phyloP scores from a whole-genome alignment of 495 filamentous ascomycete genomes.

The Parathielavia appendiculata region DNA sequence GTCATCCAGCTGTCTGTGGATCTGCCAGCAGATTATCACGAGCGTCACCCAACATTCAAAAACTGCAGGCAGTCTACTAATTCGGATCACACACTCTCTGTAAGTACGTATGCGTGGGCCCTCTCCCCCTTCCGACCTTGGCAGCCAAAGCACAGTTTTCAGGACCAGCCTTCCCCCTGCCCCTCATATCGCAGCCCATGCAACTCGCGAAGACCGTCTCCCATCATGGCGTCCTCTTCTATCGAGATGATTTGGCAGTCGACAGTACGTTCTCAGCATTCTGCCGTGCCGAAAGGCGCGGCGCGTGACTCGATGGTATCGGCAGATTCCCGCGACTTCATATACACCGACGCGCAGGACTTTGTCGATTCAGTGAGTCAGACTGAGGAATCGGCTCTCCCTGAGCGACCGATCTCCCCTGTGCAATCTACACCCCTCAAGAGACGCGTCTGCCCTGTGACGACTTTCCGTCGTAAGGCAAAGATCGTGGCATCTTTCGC shows the following conservation, averaged over 20 bases:
- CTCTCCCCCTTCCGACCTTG: neutral
- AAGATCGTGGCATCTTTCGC: no score
- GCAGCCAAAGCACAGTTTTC: neutral
- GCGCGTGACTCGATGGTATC: constrained; percentile 4
- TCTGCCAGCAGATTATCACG: constrained; percentile 14
- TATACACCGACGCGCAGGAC: no score
- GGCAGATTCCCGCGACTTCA: no score
- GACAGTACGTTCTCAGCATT: neutral
- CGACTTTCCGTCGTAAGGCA: no score
- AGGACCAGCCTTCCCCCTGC: neutral
- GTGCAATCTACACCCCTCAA: neutral
- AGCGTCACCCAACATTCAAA: neutral
- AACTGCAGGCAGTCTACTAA: constrained; percentile 13
- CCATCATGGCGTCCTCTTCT: neutral
- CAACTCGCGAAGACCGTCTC: neutral
- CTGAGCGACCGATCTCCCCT: no score
- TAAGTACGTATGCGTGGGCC: constrained; percentile 14
- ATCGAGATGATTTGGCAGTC: neutral
- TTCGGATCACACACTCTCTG: constrained; percentile 9
- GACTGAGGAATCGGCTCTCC: no score
- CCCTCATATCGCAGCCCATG: neutral
- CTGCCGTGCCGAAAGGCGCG: neutral
- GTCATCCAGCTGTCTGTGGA: neutral
- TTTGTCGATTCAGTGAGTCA: neutral
- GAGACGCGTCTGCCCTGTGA: no score